phyloP scores from a whole-genome alignment of 2,329 filamentous ascomycete species.

The Phaeophleospora eucalypticola region DNA sequence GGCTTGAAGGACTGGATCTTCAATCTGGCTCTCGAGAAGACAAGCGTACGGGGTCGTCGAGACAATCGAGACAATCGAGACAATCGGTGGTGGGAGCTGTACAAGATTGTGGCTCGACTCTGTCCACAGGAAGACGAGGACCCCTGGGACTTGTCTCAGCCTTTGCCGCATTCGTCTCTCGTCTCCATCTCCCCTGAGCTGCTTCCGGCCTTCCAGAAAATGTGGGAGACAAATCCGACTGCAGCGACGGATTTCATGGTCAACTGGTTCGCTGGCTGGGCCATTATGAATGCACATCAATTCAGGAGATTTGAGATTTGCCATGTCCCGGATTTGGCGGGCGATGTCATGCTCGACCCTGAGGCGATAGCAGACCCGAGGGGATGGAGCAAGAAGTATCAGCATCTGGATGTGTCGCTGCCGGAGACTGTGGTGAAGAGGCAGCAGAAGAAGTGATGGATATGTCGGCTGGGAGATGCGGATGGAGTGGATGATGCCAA shows the following conservation, averaged over 20 bases:
- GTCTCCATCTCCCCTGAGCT: slow-evolving; percentile 23
- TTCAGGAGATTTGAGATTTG: slow-evolving; percentile 30
- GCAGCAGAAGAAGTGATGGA: slow-evolving; percentile 6
- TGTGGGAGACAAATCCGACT: slow-evolving; percentile 24
- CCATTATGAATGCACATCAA: slow-evolving; percentile 17
- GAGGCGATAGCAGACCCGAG: slow-evolving; percentile 15
- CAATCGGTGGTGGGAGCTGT: slow-evolving; percentile 20
- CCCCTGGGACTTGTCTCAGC: slow-evolving; percentile 11
- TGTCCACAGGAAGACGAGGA: slow-evolving; percentile 25
- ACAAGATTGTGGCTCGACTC: slow-evolving; percentile 23
- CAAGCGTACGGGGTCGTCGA: slow-evolving; percentile 10
- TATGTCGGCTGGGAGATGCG: no score
- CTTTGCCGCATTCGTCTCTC: slow-evolving; percentile 17
- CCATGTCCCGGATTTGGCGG: slow-evolving; percentile 6
- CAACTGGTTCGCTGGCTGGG: slow-evolving; percentile 33
- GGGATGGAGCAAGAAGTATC: slow-evolving; percentile 25
- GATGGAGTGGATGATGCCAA: no score
- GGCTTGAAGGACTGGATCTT: slow-evolving; percentile 28
- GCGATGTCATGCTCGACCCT: neutral
- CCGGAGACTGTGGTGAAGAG: slow-evolving; percentile 14
- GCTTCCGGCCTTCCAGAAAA: slow-evolving; percentile 20
- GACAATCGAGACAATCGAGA: slow-evolving; percentile 10
- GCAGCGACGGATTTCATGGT: slow-evolving; percentile 29
- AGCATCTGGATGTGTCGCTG: slow-evolving; percentile 25
- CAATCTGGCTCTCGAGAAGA: slow-evolving; percentile 11